Percentiles rank a stretch among this genome's conserved stretches.
Conservation (phyloP, 2,329 filamentous ascomycete species). For the Huntiella bhutanensis region DNA sequence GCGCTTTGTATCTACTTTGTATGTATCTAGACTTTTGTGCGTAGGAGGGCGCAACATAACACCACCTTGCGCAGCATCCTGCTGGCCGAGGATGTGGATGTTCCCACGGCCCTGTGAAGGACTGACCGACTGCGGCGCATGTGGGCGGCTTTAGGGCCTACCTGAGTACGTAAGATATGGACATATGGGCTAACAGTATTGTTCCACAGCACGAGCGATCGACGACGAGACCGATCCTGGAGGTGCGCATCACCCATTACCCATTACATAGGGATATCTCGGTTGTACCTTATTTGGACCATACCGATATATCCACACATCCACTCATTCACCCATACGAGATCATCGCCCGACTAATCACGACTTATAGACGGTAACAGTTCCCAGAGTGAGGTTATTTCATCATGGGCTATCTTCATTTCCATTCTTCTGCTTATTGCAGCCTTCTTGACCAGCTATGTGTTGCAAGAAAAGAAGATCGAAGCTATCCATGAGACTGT, state of each 20-base stretch:
- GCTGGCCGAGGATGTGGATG: not conserved
- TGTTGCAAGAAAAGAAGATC: slow-evolving; percentile 88
- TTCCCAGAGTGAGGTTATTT: slow-evolving; percentile 80
- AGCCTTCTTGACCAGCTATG: slow-evolving; percentile 92
- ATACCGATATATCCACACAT: too few species aligned
- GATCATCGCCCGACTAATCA: not conserved
- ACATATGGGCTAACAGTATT: slow-evolving; percentile 8
- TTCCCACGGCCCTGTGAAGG: not conserved
- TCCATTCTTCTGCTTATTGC: slow-evolving; percentile 84
- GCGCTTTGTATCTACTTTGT: slow-evolving; percentile 12
- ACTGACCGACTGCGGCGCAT: not conserved
- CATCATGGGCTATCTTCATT: slow-evolving; percentile 95
- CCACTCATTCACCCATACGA: too few species aligned
- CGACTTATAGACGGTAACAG: slow-evolving; percentile 43
- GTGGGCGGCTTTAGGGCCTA: not conserved
- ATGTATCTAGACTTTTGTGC: not conserved
- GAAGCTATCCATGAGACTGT: slow-evolving; percentile 97
- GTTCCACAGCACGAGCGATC: slow-evolving; percentile 10
- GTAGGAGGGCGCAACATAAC: not conserved
- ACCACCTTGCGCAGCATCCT: not conserved
- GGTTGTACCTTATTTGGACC: too few species aligned
- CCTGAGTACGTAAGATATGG: not conserved
- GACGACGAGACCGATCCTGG: slow-evolving; percentile 13
- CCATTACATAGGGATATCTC: not conserved
- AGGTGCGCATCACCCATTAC: slow-evolving; percentile 9